A percentile compares a stretch with the other conserved stretches of the same genome.
phyloP scores from a whole-genome alignment of 139 green algal species.

The Volvox africanus region DNA sequence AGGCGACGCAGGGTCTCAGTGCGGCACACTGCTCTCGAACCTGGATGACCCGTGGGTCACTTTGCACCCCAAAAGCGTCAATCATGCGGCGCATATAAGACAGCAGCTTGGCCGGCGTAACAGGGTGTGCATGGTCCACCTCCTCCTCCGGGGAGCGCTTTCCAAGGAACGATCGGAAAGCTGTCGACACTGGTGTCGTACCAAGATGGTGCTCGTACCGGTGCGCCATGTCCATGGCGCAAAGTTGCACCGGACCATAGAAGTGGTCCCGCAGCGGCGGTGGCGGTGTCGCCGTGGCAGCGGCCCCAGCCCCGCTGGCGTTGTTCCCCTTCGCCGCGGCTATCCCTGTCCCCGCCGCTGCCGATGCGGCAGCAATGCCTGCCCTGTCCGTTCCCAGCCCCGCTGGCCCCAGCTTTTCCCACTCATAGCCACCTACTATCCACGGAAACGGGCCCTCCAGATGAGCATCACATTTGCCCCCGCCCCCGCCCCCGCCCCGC shows the following conservation, averaged over 20 bases:
- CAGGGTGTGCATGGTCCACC: background rate
- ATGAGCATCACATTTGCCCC: no score
- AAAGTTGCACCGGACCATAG: slow-evolving; percentile 25
- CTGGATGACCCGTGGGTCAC: slow-evolving; percentile 2
- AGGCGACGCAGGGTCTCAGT: background rate
- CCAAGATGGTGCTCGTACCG: slow-evolving; percentile 21
- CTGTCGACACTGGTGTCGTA: background rate
- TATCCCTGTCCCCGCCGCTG: background rate
- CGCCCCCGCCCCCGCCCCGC: background rate
- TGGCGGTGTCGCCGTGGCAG: background rate
- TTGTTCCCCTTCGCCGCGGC: background rate
- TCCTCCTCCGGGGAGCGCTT: background rate
- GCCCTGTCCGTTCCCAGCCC: background rate
- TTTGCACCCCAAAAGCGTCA: background rate
- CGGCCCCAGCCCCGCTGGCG: background rate
- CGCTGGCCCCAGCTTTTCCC: slow-evolving; percentile 10
- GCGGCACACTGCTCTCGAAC: background rate
- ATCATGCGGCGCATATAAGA: slow-evolving; percentile 38
- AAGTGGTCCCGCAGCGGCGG: slow-evolving; percentile 17
- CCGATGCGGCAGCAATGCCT: background rate
- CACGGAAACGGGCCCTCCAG: slow-evolving; percentile 24
- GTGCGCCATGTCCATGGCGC: slow-evolving; percentile 35
- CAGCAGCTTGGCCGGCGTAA: slow-evolving; percentile 31
- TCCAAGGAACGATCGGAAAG: background rate
- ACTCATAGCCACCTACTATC: slow-evolving; percentile 6